Base-by-base conservation (phyloP, 2,329 filamentous ascomycete genomes). In the Nemania sp. region DNA sequence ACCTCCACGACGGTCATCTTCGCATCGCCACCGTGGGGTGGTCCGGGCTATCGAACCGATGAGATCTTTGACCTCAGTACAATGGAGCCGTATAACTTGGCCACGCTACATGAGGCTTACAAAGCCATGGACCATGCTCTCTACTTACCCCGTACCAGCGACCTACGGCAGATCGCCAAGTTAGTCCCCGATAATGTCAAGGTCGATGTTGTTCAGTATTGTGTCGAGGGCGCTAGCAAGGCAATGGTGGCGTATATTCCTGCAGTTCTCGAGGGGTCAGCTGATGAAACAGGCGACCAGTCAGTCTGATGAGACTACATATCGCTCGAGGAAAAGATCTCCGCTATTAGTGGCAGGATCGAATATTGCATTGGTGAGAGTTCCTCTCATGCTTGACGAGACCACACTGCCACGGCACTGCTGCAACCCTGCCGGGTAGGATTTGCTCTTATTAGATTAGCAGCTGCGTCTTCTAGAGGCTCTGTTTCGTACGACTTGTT, bases 191-290 rank as follows among this genome's bases (percentile, higher is more conserved):
- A 71, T n/a, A 67, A 55, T 3, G 60, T 74, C 21, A 90, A 89
- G 76, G 80, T 91, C 17, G 86, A 89, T 46, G 87, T 94, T 25
- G 86, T 91, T 50, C 95, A 99, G 78, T 98, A 98, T 73, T 97
- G 93, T 72, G 91, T 96, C 79, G 83, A 90, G 68, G 92, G 92
- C 12, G 90, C 90, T 6, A 97, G 93, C 75, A 97, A 97, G 77
- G 90, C 89, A 55, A 76, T 89, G 74, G 85, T 87, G n/a, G 85
- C 83, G 32, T 89, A 86, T 68, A 77, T 88, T 20, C 83, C 84
- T 7, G 72, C 71, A 5, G 51, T 60, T 18, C 37, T 37, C 32
- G 51, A 64, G 37, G 51, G 58, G 17, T 20, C 39, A 11, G 47
- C 15, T 37, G 17, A 18, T 17, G 18, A 46, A 11, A 13, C 37